Evolutionary conservation across 805 yeast genomes (phyloP), one percentile per base, ranked within the genome.

Genomic region (Kazachstania viticola): DNA sequence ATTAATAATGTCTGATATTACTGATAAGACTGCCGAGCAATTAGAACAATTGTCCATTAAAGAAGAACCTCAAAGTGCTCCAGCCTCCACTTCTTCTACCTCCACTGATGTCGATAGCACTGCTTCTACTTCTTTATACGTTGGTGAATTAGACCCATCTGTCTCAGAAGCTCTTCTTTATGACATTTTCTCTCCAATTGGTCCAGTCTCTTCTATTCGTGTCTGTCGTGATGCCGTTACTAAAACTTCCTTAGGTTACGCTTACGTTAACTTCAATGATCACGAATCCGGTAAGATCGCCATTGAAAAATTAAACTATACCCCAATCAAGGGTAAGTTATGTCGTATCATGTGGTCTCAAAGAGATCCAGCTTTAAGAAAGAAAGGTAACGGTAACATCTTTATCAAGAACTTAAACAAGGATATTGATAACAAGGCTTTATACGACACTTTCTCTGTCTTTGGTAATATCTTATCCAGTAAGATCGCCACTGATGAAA

Each of bases 271-370:
- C 79, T 91, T 69, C 78, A 85, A 79, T 68, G 75, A 78, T 62
- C 65, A 71, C 47, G 81, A 71, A 43, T 96, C 91, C 56, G 97
- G 95, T 57, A 85, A 79, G 67, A 77, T 72, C 56, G 98, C 98
- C 41, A 69, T 91, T 60, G 94, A 85, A 59, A 91, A 84, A 65
- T 75, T 91, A 65, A 91, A 88, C 83, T 91, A 91, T 71, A 65
- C 85, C 38, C 75, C 75, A 54, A 77, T 91, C 67, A 87, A 87
- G 64, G 96, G 95, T 56, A 83, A 79, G 56, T 85, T 95, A 54
- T 85, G 96, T 69, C 84, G 98, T 66, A 88, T 91, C 69, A 91
- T 91, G 97, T 85, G 97, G 96, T 85, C 96, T 48, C 97, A 91
- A 71, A 84, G 97, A 68, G 97, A 91, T 62, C 97, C 98, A 45